These are phyloP conservation scores for Puccinia hordei DNA, from an alignment of 1,284 basidiomycete species.

Conservation along the genomic window DNA sequence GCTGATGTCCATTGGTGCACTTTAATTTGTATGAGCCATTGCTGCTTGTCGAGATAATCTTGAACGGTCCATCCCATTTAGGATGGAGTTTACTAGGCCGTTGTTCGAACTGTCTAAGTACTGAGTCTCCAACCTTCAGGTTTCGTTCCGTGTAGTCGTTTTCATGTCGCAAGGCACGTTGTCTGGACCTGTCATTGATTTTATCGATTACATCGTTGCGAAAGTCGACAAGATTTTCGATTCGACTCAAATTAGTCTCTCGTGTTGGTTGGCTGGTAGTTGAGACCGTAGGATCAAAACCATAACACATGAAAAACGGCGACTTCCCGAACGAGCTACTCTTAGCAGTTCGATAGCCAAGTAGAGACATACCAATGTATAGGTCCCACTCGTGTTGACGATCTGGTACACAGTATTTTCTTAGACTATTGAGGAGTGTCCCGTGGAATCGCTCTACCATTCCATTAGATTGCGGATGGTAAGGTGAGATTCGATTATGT, in stretches of 20 bases:
- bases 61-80: conserved; percentile 15
- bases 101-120: not conserved
- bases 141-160: not conserved
- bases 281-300: too few species aligned
- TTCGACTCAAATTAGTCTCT: not conserved
- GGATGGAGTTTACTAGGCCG: not conserved
- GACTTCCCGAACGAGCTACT: too few species aligned
- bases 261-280: too few species aligned
- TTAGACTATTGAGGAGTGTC: not conserved
- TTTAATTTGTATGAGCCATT: not conserved
- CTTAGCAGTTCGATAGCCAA: too few species aligned
- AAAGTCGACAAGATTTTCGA: not conserved
- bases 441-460: conserved; percentile 16
- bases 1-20: too few species aligned
- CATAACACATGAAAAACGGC: too few species aligned
- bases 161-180: not conserved
- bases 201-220: not conserved
- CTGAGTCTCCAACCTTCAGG: not conserved
- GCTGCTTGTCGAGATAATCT: not conserved
- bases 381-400: too few species aligned
- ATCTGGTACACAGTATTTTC: not conserved
- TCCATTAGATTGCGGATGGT: conserved; percentile 28
- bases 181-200: not conserved
- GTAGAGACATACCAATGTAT: too few species aligned
- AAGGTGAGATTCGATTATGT: not conserved